Evolutionary conservation across 148 eudicot genomes (phyloP).

Genomic region (Suaeda aralocaspica): DNA sequence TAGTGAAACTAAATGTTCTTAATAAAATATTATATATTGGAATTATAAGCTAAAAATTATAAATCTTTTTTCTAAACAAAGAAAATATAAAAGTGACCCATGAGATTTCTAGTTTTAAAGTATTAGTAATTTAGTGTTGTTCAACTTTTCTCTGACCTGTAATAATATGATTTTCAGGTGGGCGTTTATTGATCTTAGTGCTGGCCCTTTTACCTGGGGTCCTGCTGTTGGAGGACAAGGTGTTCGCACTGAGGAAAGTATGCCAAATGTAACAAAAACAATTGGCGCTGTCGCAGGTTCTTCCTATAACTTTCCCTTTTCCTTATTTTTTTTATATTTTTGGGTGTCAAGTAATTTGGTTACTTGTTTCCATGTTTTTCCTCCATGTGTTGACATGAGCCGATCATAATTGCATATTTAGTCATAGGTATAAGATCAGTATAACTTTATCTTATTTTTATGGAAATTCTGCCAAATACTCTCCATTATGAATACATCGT

Average conservation of each 20-base stretch:
- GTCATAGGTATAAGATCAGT: background rate
- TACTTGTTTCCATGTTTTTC: background rate
- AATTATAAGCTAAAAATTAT: too few relatives aligned
- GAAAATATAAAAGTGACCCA: too few relatives aligned
- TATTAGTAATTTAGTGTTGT: too few relatives aligned
- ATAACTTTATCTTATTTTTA: background rate
- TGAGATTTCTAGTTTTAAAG: too few relatives aligned
- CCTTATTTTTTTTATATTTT: background rate
- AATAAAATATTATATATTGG: too few relatives aligned
- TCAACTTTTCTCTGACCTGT: constrained; percentile 13
- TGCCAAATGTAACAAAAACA: constrained; percentile 85
- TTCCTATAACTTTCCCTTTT: background rate
- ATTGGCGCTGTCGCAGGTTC: constrained; percentile 88
- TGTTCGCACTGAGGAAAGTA: constrained; percentile 90
- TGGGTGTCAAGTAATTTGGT: constrained; percentile 4
- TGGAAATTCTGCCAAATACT: background rate
- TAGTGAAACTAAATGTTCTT: too few relatives aligned
- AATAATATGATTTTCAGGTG: constrained; percentile 48
- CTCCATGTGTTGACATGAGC: background rate
- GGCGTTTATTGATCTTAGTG: constrained; percentile 90
- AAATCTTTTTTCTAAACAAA: too few relatives aligned
- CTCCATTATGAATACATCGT: background rate
- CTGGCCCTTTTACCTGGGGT: constrained; percentile 98
- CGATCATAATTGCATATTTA: background rate
- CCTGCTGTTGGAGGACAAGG: constrained; percentile 99